Evolutionary conservation across 129 eudicot species (phyloP).

Genomic region (Tanacetum coccineum): DNA sequence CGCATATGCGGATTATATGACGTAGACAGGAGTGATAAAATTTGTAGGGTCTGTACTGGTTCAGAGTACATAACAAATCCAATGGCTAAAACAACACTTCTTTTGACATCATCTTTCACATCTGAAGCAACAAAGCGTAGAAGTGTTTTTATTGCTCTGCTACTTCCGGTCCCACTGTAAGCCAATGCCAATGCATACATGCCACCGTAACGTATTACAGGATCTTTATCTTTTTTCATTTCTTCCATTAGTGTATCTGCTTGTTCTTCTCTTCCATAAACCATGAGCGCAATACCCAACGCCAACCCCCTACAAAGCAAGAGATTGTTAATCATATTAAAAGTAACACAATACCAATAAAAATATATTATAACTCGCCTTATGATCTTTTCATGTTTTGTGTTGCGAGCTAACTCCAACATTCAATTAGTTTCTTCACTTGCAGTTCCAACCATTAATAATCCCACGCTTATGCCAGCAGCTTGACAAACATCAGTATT

Average conservation of each 20-base stretch:
- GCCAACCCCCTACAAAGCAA: conserved; percentile 67
- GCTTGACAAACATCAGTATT: conserved; percentile 99
- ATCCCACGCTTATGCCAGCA: conserved; percentile 92
- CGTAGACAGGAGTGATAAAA: conserved; percentile 73
- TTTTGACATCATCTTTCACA: conserved; percentile 93
- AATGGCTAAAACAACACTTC: conserved; percentile 91
- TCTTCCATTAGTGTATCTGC: conserved; percentile 89
- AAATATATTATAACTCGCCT: conserved; percentile 34
- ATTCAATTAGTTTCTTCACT: conserved; percentile 90
- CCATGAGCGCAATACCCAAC: conserved; percentile 93
- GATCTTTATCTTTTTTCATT: conserved; percentile 96
- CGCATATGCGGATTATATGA: conserved; percentile 98
- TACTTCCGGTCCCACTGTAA: conserved; percentile 85
- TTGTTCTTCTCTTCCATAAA: conserved; percentile 95
- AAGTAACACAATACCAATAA: not conserved
- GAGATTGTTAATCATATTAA: not conserved
- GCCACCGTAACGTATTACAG: conserved; percentile 89
- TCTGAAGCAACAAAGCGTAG: conserved; percentile 96
- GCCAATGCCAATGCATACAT: conserved; percentile 99
- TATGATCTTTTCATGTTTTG: conserved; percentile 89
- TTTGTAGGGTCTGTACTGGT: conserved; percentile 92
- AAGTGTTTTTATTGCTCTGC: conserved; percentile 85
- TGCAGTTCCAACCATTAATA: conserved; percentile 95
- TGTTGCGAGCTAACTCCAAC: conserved; percentile 92
- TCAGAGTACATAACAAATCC: conserved; percentile 92